Conservation (phyloP, 331 rosid genomes). For the Stylosanthes scabra region DNA sequence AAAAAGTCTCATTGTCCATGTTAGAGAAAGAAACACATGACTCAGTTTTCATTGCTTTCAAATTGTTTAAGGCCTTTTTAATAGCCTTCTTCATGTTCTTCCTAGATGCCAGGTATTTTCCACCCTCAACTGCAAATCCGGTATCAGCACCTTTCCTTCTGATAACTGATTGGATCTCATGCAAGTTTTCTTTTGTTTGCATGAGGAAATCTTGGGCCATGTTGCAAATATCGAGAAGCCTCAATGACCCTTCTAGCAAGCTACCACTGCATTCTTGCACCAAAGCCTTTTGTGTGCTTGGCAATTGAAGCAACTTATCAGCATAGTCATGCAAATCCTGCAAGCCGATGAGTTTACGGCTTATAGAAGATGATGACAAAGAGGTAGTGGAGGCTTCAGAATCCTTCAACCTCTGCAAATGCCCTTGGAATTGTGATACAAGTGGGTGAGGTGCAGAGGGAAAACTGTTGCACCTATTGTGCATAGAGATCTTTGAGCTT, state of each 20-base stretch:
- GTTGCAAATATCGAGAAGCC: slow-evolving; percentile 40
- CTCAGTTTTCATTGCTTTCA: slow-evolving; percentile 32
- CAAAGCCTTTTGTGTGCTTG: slow-evolving; percentile 36
- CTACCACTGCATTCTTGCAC: slow-evolving; percentile 3
- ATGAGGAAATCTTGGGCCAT: slow-evolving; percentile 39
- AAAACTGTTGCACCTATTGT: slow-evolving; percentile 53
- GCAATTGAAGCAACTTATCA: slow-evolving; percentile 39
- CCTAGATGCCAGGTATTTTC: slow-evolving; percentile 59
- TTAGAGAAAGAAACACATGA: slow-evolving; percentile 6
- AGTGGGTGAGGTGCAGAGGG: slow-evolving; percentile 48
- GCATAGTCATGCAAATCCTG: slow-evolving; percentile 40
- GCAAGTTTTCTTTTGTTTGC: slow-evolving; percentile 37
- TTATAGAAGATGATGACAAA: slow-evolving; percentile 34
- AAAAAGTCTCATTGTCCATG: slow-evolving; percentile 31
- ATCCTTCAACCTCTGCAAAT: slow-evolving; percentile 40
- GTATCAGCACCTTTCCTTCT: slow-evolving; percentile 49
- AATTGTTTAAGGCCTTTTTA: slow-evolving; percentile 47
- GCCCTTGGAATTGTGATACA: slow-evolving; percentile 41
- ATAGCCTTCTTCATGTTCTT: slow-evolving; percentile 58
- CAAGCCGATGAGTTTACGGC: slow-evolving; percentile 16
- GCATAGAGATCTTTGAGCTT: slow-evolving; percentile 41
- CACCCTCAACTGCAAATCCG: slow-evolving; percentile 45
- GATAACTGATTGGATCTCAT: slow-evolving; percentile 46
- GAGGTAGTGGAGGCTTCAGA: slow-evolving; percentile 41
- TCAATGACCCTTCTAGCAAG: slow-evolving; percentile 35